Evolutionary conservation across 805 yeast genomes (phyloP).

Genomic region (Hanseniaspora taiwanica): DNA sequence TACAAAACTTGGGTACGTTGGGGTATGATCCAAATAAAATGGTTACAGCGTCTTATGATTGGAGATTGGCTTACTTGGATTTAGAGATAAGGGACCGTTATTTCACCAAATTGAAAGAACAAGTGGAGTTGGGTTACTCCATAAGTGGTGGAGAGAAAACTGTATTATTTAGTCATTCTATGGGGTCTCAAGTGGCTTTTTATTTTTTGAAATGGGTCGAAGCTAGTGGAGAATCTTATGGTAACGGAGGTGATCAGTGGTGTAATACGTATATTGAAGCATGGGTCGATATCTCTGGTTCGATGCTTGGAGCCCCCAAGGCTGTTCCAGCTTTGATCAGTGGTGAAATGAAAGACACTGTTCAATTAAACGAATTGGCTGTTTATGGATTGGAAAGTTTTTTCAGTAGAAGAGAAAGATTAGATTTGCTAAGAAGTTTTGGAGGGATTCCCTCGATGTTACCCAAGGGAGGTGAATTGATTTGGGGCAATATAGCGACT

Average conservation of each 20-base stretch:
- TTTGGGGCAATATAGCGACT: conserved; percentile 74
- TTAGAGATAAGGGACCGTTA: conserved; percentile 79
- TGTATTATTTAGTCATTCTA: conserved; percentile 80
- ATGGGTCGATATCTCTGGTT: conserved; percentile 77
- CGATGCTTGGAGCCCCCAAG: conserved; percentile 89
- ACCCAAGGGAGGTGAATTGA: conserved; percentile 84
- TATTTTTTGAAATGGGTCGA: conserved; percentile 96
- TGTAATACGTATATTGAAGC: conserved; percentile 74
- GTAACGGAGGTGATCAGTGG: conserved; percentile 89
- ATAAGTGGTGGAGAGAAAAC: conserved; percentile 46
- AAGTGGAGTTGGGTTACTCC: conserved; percentile 48
- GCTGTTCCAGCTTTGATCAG: conserved; percentile 84
- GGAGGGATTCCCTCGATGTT: conserved; percentile 95
- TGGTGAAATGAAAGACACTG: conserved; percentile 97
- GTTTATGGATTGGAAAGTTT: conserved; percentile 91
- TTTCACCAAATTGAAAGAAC: conserved; percentile 60
- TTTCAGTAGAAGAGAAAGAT: conserved; percentile 78
- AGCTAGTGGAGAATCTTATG: conserved; percentile 65
- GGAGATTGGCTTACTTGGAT: conserved; percentile 87
- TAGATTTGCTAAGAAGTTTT: conserved; percentile 72
- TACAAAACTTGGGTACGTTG: conserved; percentile 87
- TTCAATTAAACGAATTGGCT: conserved; percentile 83
- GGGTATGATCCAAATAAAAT: conserved; percentile 89
- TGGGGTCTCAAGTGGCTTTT: conserved; percentile 86
- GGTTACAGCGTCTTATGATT: conserved; percentile 88